phyloP scores from a whole-genome alignment of 495 filamentous ascomycete species.

The Neurospora sp. region DNA sequence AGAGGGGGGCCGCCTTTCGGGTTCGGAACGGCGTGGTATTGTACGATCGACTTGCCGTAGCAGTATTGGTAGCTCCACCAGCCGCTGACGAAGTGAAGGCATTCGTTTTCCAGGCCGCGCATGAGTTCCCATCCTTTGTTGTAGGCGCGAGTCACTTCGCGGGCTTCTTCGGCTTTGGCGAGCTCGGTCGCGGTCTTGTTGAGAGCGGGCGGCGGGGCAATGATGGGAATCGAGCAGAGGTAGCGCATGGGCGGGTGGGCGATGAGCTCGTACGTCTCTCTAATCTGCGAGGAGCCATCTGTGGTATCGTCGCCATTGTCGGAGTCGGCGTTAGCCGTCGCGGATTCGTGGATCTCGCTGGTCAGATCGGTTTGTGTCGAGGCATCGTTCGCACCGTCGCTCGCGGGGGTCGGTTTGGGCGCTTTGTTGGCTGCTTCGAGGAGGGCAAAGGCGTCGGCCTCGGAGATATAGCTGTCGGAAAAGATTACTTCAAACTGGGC shows the following conservation, averaged over 20 bases:
- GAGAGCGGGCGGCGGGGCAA: constrained; percentile 40
- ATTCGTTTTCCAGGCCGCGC: constrained; percentile 72
- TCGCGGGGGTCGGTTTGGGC: not conserved
- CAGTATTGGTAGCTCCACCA: constrained; percentile 99
- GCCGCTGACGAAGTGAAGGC: constrained; percentile 81
- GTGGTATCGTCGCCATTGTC: constrained; percentile 2
- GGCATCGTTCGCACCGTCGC: constrained; percentile 16
- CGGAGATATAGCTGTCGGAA: constrained; percentile 62
- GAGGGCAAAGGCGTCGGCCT: constrained; percentile 54
- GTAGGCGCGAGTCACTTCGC: constrained; percentile 75
- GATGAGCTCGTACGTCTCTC: constrained; percentile 63
- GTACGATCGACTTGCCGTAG: constrained; percentile 76
- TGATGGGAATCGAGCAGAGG: constrained; percentile 75
- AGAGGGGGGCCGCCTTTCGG: constrained; percentile 54
- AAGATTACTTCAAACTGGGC: constrained; percentile 72
- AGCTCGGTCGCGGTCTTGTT: constrained; percentile 54
- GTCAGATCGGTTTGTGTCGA: constrained; percentile 28
- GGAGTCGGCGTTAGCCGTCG: constrained; percentile 15
- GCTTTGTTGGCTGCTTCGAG: constrained; percentile 26
- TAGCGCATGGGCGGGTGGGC: constrained; percentile 58
- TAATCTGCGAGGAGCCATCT: constrained; percentile 12
- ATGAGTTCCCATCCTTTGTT: constrained; percentile 86
- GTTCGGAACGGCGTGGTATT: constrained; percentile 78
- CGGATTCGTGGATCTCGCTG: constrained; percentile 22
- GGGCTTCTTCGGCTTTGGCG: constrained; percentile 64